Evolutionary conservation across 345 rosid genomes (phyloP).

Genomic region (Kandelia obovata): DNA sequence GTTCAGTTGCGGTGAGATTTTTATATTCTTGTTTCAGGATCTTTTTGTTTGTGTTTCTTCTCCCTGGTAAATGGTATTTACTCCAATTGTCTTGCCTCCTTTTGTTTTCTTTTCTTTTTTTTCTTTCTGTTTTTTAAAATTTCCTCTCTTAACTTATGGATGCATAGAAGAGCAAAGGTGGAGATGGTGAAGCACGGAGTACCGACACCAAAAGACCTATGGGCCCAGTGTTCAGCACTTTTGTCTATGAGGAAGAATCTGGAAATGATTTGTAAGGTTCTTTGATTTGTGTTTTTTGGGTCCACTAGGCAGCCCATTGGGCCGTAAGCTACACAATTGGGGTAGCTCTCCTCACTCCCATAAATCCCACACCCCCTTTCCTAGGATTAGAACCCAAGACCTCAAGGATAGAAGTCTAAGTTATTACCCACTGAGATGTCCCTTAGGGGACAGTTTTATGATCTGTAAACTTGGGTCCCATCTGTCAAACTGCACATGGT

Average conservation of each 20-base stretch:
- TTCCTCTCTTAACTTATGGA: slow-evolving; percentile 7
- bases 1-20: slow-evolving; percentile 53
- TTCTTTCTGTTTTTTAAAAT: slow-evolving; percentile 4
- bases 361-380: too few relatives aligned
- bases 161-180: slow-evolving; percentile 49
- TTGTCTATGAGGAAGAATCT: slow-evolving; percentile 69
- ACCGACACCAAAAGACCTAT: slow-evolving; percentile 56
- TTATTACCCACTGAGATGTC: too few relatives aligned
- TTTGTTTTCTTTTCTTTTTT: slow-evolving; percentile 11
- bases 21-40: slow-evolving; percentile 11
- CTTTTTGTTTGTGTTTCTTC: background rate
- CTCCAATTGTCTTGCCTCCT: slow-evolving; percentile 1
- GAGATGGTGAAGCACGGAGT: slow-evolving; percentile 36
- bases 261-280: slow-evolving; percentile 82
- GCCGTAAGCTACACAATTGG: too few relatives aligned
- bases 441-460: slow-evolving; percentile 32
- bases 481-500: background rate
- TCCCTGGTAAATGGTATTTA: background rate
- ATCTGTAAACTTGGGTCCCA: slow-evolving; percentile 5
- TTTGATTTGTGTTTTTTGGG: background rate
- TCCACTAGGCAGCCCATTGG: too few relatives aligned
- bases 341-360: too few relatives aligned
- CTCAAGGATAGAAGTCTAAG: too few relatives aligned
- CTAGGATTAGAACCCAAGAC: too few relatives aligned
- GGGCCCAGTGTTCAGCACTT: slow-evolving; percentile 96